Evolutionary conservation across 768 basidiomycete species (phyloP).

Genomic region (Paxillus involutus): DNA sequence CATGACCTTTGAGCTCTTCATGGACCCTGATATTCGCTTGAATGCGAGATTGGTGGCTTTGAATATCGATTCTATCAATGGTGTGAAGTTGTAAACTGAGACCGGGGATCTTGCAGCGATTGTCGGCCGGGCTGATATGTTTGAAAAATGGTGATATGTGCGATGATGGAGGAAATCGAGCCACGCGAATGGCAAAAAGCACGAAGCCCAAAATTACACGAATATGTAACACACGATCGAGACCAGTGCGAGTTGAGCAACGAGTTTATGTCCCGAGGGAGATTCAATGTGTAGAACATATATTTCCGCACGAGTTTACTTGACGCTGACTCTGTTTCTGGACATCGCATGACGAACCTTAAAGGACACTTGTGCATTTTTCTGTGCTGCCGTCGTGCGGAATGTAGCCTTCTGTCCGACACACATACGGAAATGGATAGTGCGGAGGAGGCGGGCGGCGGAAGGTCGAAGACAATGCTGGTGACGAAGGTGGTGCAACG

Average conservation of each 20-base stretch:
- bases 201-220: slow-evolving; percentile 50
- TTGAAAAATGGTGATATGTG: neutral
- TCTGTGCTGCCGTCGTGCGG: too few relatives aligned
- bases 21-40: slow-evolving; percentile 75
- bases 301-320: neutral
- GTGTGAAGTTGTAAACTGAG: slow-evolving; percentile 85
- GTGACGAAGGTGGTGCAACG: too few relatives aligned
- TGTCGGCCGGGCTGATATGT: slow-evolving; percentile 76
- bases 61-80: slow-evolving; percentile 65
- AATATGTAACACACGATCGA: slow-evolving; percentile 61
- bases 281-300: slow-evolving; percentile 43
- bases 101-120: slow-evolving; percentile 84
- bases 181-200: neutral
- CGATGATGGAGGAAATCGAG: neutral
- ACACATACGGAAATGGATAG: too few relatives aligned
- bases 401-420: too few relatives aligned
- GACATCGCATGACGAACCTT: too few relatives aligned
- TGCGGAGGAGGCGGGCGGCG: too few relatives aligned
- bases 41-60: slow-evolving; percentile 76
- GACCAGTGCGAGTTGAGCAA: too few relatives aligned
- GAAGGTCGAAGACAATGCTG: too few relatives aligned
- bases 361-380: too few relatives aligned
- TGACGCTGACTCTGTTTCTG: too few relatives aligned
- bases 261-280: slow-evolving; percentile 42
- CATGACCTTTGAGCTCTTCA: slow-evolving; percentile 75